phyloP scores from a whole-genome alignment of 352 stramenopile species.

The Phytophthora brassicae region DNA sequence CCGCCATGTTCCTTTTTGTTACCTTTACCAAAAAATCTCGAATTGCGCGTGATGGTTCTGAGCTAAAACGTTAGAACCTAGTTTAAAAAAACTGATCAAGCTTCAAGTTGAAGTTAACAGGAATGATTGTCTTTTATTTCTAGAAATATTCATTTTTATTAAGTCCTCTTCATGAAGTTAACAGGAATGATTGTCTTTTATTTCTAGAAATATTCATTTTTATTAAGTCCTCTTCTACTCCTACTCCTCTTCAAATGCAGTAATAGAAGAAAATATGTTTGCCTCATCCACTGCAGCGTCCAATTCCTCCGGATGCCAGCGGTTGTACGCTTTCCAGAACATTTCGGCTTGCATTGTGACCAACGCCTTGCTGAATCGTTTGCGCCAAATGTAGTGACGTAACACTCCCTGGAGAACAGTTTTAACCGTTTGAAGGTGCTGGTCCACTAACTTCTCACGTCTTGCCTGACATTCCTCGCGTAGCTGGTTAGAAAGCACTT shows the following conservation, averaged over 20 bases:
- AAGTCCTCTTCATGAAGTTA: background rate
- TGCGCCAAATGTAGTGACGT: constrained; percentile 12
- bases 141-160: background rate
- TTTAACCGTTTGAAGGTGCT: constrained; percentile 8
- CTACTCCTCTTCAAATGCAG: constrained; percentile 14
- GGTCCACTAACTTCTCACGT: background rate
- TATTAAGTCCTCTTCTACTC: background rate
- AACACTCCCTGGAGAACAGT: constrained; percentile 3
- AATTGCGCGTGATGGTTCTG: no score
- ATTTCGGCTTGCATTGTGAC: constrained; percentile 2
- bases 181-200: no score
- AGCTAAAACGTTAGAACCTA: no score
- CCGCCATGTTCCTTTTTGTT: no score
- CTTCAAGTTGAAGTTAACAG: no score
- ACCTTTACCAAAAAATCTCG: no score
- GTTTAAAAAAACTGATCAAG: no score
- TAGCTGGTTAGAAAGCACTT: constrained; percentile 7
- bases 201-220: background rate
- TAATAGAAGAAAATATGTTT: constrained; percentile 14
- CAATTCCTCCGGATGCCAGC: constrained; percentile 18
- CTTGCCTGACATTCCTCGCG: background rate
- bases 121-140: no score
- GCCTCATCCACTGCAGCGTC: constrained; percentile 14
- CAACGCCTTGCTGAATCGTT: constrained; percentile 8
- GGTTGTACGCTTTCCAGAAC: constrained; percentile 28